Evolutionary conservation across 495 filamentous ascomycete genomes (phyloP), one percentile per base, ranked within the genome.

Genomic region (Achaetomiella virescens): DNA sequence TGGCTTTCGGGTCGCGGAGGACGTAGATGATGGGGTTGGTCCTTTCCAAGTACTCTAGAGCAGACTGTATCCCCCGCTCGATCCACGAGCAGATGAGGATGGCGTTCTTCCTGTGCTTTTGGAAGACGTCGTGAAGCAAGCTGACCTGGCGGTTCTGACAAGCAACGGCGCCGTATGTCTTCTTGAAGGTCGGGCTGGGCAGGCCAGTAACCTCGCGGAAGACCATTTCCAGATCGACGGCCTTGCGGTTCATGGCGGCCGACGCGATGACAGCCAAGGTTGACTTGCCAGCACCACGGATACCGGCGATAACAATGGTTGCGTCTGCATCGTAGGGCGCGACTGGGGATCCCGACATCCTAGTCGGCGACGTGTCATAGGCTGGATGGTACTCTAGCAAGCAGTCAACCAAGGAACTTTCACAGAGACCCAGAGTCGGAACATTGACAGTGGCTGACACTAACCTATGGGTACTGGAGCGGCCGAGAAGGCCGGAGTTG

Each of bases 201-300:
- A 76, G 70, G 6, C 84, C 82, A 0, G 81, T 84, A 0, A 71
- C 68, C 21, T 83, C 76, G 20, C 81, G 75, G 59, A 89, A 87
- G 56, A 78, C 75, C 38, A 75, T 73, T 52, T 88, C 84, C 17
- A 79, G 74, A 56, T 88, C 85, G 41, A 88, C 77, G 25, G 88
- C 71, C 40, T 81, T 80, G 14, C 84, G 77, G 10, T 79, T 78
- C 46, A 83, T 80, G 29, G 81, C 78, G 4, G 81, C 80, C 0
- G 85, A 83, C 2, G 83, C 78, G 17, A 90, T 84, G 48, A 89
- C 78, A 0, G 82, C 85, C 11, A 90, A 73, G 33, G 82, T 87
- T 2, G 84, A 83, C 59, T 88, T 89, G 9, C 86, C 86, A 4
- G 84, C 81, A 0, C 86, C 85, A 12, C 83, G 81, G 40, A 86